Evolutionary conservation across 106 monocot genomes (phyloP).

Genomic region (Xerophyta viscosa): DNA sequence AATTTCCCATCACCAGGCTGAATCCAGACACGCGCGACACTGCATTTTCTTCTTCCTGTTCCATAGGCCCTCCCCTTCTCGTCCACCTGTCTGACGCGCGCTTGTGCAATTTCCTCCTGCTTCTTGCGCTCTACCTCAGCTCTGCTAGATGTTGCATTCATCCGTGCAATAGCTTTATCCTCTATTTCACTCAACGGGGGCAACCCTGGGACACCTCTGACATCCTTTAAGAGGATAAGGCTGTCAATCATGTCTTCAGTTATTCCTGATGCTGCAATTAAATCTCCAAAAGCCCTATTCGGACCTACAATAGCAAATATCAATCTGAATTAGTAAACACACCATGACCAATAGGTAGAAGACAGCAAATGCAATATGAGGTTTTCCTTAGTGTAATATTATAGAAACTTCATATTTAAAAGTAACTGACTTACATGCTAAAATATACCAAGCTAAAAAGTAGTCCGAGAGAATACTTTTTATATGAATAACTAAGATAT

Average conservation of each 20-base stretch:
- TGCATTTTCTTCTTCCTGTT: constrained; percentile 92
- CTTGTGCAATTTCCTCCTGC: constrained; percentile 71
- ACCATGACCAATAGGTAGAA: too few species aligned
- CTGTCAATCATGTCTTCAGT: constrained; percentile 94
- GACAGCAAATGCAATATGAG: too few species aligned
- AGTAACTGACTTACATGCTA: too few species aligned
- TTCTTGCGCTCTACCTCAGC: constrained; percentile 62
- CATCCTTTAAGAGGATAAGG: constrained; percentile 85
- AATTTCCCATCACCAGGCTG: constrained; percentile 84
- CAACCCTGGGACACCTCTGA: constrained; percentile 66
- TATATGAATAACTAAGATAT: too few species aligned
- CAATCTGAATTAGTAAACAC: too few species aligned
- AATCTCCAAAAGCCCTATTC: constrained; percentile 87
- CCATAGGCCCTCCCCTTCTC: constrained; percentile 95
- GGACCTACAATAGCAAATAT: constrained; percentile 71
- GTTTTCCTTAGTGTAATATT: too few species aligned
- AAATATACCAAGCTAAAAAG: too few species aligned
- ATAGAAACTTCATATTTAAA: too few species aligned
- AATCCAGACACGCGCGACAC: constrained; percentile 89
- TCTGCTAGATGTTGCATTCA: constrained; percentile 61
- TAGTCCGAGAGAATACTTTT: too few species aligned
- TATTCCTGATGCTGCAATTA: constrained; percentile 80
- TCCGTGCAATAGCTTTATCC: constrained; percentile 53
- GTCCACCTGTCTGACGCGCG: constrained; percentile 80
- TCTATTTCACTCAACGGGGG: constrained; percentile 83